Evolutionary conservation across 345 rosid genomes (phyloP), one percentile per base, ranked within the genome.

Genomic region (Gossypioides kirkii): DNA sequence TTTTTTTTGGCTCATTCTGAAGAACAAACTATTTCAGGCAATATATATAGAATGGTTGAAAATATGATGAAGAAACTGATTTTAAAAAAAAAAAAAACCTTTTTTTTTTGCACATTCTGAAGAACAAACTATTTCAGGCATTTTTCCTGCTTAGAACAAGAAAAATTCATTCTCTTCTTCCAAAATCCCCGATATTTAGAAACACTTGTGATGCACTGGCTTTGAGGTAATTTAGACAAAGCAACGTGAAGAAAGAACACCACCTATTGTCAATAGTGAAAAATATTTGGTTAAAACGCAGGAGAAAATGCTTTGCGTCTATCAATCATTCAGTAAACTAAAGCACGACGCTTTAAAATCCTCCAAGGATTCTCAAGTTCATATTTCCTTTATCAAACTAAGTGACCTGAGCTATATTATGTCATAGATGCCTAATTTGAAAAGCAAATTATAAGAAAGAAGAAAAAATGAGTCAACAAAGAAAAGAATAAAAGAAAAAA

Each of bases 401-500:
- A 49, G 43, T 26, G 22, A 16, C 14, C 25, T 26, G 43, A 16
- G 43, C 71, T 49, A 49, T 16, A 46, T 46, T 67, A 25, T 46
- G 12, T 46, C 20, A 14, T 23, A 23, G 20, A 67, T 25, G 41
- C 41, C n/a, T 25, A 13, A 68, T 68, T 68, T 16, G n/a, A 26
- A 49, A 68, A 17, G 58, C 14, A 17, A 10, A 26, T 17, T 1
- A 61, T 16, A 5, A 10, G 3, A 45, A 45, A 16, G 36, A 25
- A 26, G 13, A 17, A 25, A 52, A 43, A 55, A 49, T 3, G 46
- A 16, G 72, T 41, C 42, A 18, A 45, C 23, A 55, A 72, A 32
- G 41, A 28, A 46, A 50, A 12, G 32, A 67, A 20, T 10, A 10
- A 65, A 72, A 58, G 12, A 8, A 60, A 73, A 54, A 70, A 91